Evolutionary conservation across 805 yeast species (phyloP).

Genomic region (Candida coquimbonensis): DNA sequence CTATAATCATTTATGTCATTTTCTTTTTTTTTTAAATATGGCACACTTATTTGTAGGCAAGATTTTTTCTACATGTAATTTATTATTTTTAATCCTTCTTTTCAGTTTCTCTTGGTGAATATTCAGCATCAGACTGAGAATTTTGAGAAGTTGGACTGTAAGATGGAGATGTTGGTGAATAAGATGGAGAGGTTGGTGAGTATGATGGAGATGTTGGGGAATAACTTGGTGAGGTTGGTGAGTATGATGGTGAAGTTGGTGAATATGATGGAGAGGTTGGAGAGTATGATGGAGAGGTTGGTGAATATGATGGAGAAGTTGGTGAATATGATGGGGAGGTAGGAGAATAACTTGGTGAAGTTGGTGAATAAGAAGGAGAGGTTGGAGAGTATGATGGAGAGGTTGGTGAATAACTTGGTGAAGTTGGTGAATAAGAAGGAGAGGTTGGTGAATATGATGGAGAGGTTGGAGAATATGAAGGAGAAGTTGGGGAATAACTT

Average conservation of each 20-base stretch:
- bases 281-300: slow-evolving; percentile 58
- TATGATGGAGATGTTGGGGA: slow-evolving; percentile 73
- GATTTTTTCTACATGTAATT: not conserved
- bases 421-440: slow-evolving; percentile 43
- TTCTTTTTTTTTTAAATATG: slow-evolving; percentile 5
- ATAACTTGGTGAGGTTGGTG: slow-evolving; percentile 61
- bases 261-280: slow-evolving; percentile 60
- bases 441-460: slow-evolving; percentile 62
- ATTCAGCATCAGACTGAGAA: slow-evolving; percentile 20
- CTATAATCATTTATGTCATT: not conserved
- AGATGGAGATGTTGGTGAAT: slow-evolving; percentile 56
- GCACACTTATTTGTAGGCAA: slow-evolving; percentile 10
- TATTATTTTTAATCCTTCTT: slow-evolving; percentile 3
- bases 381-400: slow-evolving; percentile 64
- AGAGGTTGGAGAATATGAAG: slow-evolving; percentile 54
- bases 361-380: slow-evolving; percentile 53
- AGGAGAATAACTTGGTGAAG: slow-evolving; percentile 56
- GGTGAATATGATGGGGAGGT: slow-evolving; percentile 49
- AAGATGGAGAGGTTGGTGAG: slow-evolving; percentile 46
- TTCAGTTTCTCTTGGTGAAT: slow-evolving; percentile 27
- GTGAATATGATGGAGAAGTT: slow-evolving; percentile 54
- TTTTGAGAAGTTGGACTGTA: slow-evolving; percentile 36
- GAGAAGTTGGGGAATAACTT: slow-evolving; percentile 42
- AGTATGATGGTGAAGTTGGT: slow-evolving; percentile 48
- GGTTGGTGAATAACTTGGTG: slow-evolving; percentile 51